A percentile compares a stretch with the other conserved stretches of the same genome.
phyloP scores from a whole-genome alignment of 176 grass and related monocot genomes.

The Panicum miliaceum region DNA sequence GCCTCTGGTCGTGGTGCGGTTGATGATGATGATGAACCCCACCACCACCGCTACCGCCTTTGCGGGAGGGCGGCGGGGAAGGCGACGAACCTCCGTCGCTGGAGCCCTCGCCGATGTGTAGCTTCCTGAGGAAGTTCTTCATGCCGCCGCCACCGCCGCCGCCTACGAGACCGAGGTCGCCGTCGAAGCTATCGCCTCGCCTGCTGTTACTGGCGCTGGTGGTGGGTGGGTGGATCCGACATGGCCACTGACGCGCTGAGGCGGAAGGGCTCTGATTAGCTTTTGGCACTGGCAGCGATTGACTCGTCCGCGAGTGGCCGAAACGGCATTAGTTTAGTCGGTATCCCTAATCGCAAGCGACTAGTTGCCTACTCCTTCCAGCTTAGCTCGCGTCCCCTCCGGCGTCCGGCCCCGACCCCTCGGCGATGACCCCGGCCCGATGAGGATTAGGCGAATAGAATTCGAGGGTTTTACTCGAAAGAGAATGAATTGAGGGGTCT shows the following conservation, averaged over 20 bases:
- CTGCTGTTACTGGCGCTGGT: conserved; percentile 41
- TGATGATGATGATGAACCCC: conserved; percentile 37
- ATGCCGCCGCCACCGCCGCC: conserved; percentile 44
- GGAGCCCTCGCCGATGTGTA: conserved; percentile 76
- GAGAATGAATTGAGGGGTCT: neutral
- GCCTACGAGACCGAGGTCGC: conserved; percentile 23
- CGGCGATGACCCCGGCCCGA: conserved; percentile 9
- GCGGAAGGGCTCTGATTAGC: conserved; percentile 32
- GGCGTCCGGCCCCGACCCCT: conserved; percentile 15
- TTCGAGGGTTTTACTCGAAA: neutral
- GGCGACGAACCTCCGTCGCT: conserved; percentile 40
- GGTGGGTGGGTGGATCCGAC: conserved; percentile 77
- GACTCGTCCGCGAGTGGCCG: conserved; percentile 43
- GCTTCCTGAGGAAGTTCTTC: conserved; percentile 99
- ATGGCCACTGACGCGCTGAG: conserved; percentile 61
- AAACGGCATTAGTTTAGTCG: conserved; percentile 47
- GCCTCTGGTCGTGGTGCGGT: conserved; percentile 52
- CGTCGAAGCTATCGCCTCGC: conserved; percentile 40
- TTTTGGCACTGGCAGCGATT: conserved; percentile 45
- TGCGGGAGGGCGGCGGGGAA: conserved; percentile 44
- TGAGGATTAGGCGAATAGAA: neutral
- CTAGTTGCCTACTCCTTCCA: conserved; percentile 20
- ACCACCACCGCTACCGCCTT: conserved; percentile 24
- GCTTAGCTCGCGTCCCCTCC: conserved; percentile 15
- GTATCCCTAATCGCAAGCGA: conserved; percentile 33